Evolutionary conservation across 192 early-diverging fungal genomes (phyloP).

Genomic region (Coemansia sp.): DNA sequence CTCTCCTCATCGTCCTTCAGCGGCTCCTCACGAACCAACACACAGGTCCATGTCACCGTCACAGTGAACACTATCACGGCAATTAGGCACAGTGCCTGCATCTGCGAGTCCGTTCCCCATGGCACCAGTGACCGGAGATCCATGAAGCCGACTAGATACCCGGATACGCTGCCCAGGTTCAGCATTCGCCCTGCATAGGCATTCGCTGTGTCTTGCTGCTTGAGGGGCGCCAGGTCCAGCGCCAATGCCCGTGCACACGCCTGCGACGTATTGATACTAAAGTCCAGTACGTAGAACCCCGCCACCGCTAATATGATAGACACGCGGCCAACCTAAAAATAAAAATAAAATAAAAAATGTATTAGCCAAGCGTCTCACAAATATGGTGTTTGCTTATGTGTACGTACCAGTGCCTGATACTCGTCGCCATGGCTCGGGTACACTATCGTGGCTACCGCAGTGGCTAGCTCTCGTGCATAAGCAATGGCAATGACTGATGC

Average conservation of each 20-base stretch:
- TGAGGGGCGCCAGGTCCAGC: conserved; percentile 75
- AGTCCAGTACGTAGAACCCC: conserved; percentile 89
- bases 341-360: background rate
- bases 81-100: conserved; percentile 79
- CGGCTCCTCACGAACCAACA: conserved; percentile 57
- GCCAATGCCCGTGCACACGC: conserved; percentile 83
- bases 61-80: conserved; percentile 66
- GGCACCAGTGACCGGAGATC: conserved; percentile 70
- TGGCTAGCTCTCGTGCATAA: conserved; percentile 42
- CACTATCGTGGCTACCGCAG: conserved; percentile 7
- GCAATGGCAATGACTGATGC: conserved; percentile 38
- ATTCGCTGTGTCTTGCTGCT: conserved; percentile 80
- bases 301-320: conserved; percentile 76
- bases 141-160: conserved; percentile 84
- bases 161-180: conserved; percentile 81
- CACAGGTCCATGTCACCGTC: conserved; percentile 65
- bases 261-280: conserved; percentile 88
- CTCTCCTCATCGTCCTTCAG: background rate
- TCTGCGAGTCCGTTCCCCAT: conserved; percentile 66
- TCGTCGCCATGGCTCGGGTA: background rate
- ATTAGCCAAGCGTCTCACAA: background rate
- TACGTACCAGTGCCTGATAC: conserved; percentile 23
- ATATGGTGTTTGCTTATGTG: background rate
- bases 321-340: conserved; percentile 38
- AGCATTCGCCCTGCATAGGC: conserved; percentile 85